Conservation (phyloP, 345 rosid species). For the Conringia planisiliqua region DNA sequence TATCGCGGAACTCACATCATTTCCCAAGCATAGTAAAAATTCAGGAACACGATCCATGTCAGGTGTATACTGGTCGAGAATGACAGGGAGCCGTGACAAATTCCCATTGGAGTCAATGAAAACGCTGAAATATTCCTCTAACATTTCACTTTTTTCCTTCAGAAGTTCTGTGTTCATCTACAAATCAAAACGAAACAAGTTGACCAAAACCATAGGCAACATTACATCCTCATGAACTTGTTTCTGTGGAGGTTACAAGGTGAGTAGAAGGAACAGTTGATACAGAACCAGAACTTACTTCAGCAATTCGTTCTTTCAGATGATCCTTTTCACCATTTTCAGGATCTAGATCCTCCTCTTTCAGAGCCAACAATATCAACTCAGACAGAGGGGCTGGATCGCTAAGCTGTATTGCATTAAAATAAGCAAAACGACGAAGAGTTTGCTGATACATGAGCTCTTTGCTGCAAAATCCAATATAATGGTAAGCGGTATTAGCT, state of each 20-base stretch:
- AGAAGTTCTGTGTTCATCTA: slow-evolving; percentile 87
- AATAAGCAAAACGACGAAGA: slow-evolving; percentile 79
- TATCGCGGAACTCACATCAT: slow-evolving; percentile 64
- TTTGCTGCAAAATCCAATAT: slow-evolving; percentile 55
- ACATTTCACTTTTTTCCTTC: slow-evolving; percentile 69
- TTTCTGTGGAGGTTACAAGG: neutral
- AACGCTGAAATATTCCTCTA: slow-evolving; percentile 81
- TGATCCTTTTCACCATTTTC: slow-evolving; percentile 60
- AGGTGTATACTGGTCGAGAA: slow-evolving; percentile 91
- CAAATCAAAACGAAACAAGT: slow-evolving; percentile 1
- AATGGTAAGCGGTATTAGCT: neutral
- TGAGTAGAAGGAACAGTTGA: neutral
- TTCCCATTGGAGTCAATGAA: slow-evolving; percentile 60
- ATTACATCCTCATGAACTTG: slow-evolving; percentile 1
- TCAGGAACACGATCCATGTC: slow-evolving; percentile 98
- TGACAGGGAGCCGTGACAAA: slow-evolving; percentile 81
- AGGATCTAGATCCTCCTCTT: slow-evolving; percentile 77
- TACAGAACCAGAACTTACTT: slow-evolving; percentile 41
- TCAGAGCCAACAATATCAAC: slow-evolving; percentile 77
- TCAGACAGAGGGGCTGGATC: slow-evolving; percentile 72
- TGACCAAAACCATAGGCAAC: slow-evolving; percentile 1
- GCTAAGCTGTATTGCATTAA: slow-evolving; percentile 81
- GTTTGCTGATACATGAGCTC: slow-evolving; percentile 98
- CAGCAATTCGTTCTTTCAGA: slow-evolving; percentile 78
- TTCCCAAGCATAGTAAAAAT: slow-evolving; percentile 82